Conservation (phyloP, 1,284 basidiomycete species). For the Coniferiporia sulphurascens region DNA sequence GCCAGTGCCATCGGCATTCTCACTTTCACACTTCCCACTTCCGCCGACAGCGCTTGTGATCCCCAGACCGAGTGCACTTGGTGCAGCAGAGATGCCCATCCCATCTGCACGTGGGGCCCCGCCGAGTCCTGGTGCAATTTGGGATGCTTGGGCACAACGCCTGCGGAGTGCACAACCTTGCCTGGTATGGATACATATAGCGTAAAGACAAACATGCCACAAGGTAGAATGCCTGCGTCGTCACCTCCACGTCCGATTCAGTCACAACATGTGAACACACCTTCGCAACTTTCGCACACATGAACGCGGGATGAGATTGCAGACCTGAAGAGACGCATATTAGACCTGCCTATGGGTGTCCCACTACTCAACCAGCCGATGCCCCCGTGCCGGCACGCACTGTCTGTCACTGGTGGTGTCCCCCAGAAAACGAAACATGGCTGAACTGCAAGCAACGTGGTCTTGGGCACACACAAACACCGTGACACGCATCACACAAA, state of each 20-base stretch:
- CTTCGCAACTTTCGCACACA: background rate
- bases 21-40: conserved; percentile 5
- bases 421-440: background rate
- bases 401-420: background rate
- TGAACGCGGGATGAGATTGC: conserved; percentile 9
- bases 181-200: background rate
- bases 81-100: conserved; percentile 7
- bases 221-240: no score
- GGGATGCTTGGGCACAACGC: background rate
- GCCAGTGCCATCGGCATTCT: conserved; percentile 3
- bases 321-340: conserved; percentile 10
- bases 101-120: background rate
- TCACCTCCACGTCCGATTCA: background rate
- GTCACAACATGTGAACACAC: background rate
- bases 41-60: conserved; percentile 2
- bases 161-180: conserved; percentile 3
- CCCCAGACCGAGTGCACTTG: background rate
- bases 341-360: conserved; percentile 5
- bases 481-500: background rate
- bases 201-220: no score
- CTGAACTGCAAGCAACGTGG: no score
- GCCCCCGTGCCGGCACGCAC: conserved; percentile 7
- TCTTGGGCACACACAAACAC: no score
- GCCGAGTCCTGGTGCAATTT: background rate
- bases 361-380: conserved; percentile 6